Base-by-base conservation (phyloP, 495 filamentous ascomycete genomes). In the Aspergillus baeticus region DNA sequence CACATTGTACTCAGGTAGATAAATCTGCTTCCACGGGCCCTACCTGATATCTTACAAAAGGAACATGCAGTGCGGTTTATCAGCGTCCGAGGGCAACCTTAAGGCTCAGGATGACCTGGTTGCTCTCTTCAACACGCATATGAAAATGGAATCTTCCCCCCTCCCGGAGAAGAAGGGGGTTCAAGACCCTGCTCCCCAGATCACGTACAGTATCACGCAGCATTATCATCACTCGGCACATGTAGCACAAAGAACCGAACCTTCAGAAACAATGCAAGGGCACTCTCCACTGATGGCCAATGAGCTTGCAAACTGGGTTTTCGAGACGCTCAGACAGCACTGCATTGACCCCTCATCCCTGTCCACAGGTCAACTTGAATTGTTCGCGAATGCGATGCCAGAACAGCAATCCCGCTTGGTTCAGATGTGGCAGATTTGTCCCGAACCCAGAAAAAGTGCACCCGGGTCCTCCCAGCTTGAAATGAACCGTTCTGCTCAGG, bases 181-280 rank as follows among this genome's bases (percentile, higher is more conserved):
- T 18, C 33, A 41, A 20, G 34, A 22, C 4, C 42, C 51, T 33
- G 34, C 21, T 49, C 34, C 63, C 21, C 63, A 71, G 11, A 81
- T 82, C 54, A 75, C 76, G 49, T 90, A 89, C 71, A 86, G 83
- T 51, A 81, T 90, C 58, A 79, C 86, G 11, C 86, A 87, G 59
- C 88, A 91, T 68, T 91, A 91, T 66, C 83, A 87, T 60, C 89
- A 91, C 65, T 88, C 87, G 2, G 69, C 83, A 23, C 87, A 90
- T 58, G 55, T 69, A 68, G 64, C 57, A 11, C 75, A 80, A 23
- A 79, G 78, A 6, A 69, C 72, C 1, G 71, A 43, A 10, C 10
- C 48, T 15, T 36, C 22, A 13, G 39, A 26, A 22, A 31, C 36
- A 15, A 35, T 38, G 47, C 47, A 50, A 20, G 17, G 20, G 14